These are phyloP conservation scores for Brasilioporus rufonigricans DNA, from an alignment of 768 basidiomycete genomes.

Conservation along the genomic window DNA sequence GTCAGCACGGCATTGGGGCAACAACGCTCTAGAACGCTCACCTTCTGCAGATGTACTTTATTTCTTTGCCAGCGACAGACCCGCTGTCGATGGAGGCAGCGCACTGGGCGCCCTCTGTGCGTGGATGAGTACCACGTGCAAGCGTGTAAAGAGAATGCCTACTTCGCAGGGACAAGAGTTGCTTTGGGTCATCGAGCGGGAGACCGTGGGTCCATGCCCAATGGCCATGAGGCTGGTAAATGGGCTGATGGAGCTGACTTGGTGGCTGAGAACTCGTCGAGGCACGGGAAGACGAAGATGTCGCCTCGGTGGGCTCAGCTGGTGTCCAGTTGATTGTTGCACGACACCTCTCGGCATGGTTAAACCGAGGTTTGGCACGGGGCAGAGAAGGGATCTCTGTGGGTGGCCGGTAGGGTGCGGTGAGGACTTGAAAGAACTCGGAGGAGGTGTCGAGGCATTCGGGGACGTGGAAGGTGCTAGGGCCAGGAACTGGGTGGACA, in stretches of 20 bases:
- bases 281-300: neutral
- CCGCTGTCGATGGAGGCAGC: slow-evolving; percentile 38
- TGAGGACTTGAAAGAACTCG: slow-evolving; percentile 31
- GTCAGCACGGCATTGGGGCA: neutral
- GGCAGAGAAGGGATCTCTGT: neutral
- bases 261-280: slow-evolving; percentile 2
- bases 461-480: slow-evolving; percentile 18
- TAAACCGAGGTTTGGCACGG: slow-evolving; percentile 15
- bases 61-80: slow-evolving; percentile 22
- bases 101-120: slow-evolving; percentile 36
- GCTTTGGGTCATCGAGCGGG: slow-evolving; percentile 25
- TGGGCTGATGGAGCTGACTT: slow-evolving; percentile 18
- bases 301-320: neutral
- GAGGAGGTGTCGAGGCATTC: slow-evolving; percentile 24
- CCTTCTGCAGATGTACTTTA: slow-evolving; percentile 39
- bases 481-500: slow-evolving; percentile 16
- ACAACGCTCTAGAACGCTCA: slow-evolving; percentile 15
- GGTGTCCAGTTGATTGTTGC: slow-evolving; percentile 30
- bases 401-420: slow-evolving; percentile 24
- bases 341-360: slow-evolving; percentile 25
- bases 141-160: neutral
- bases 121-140: slow-evolving; percentile 4
- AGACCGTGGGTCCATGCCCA: slow-evolving; percentile 32
- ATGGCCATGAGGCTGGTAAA: slow-evolving; percentile 32
- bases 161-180: slow-evolving; percentile 28